Base-by-base conservation (phyloP, 2,329 filamentous ascomycete species). In the Sclerotinia borealis region DNA sequence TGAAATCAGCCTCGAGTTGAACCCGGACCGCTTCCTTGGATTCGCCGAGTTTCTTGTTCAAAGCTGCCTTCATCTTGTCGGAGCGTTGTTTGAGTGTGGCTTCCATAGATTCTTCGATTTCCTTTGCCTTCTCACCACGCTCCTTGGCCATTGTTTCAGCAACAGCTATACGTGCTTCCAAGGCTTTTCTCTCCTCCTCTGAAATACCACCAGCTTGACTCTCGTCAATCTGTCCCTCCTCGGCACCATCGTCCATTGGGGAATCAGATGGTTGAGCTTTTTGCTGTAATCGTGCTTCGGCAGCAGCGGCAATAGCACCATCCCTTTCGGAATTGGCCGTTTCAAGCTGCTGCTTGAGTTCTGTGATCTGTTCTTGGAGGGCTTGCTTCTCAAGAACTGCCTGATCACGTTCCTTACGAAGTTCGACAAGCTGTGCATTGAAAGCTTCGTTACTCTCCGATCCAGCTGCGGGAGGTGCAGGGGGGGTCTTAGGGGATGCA, bases 41-140 rank as follows among this genome's bases (percentile, higher is more conserved):
- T 56, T 87, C 83, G 10, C 74, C 76, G 19, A 96, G 80, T 72
- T 89, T 91, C 72, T 85, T 86, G 70, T 87, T 88, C 56, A 91
- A 77, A 1, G 83, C 77, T 27, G 83, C 80, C 71, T 87, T 89
- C 87, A 91, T 89, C 73, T 83, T 84, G 49, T 90, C 85, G 1
- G 86, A 86, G 50, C 87, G 82, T 59, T 82, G 79, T 70, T 89
- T 89, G 64, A 90, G 80, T 13, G 82, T 85, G 41, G 76, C 78
- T 63, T 84, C 79, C 51, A 86, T 82, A 61, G 80, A 81, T 36
- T 85, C 82, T 71, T 93, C 89, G 19, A 89, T 78, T 54, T 70
- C 64, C 19, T 65, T 75, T 34, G 79, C 82, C 74, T 87, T 88
- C 17, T 80, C 77, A 71, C 92, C 87, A 52, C 84, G 82, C 68